These are phyloP conservation scores for Venturia oleaginea DNA, from an alignment of 2,329 filamentous ascomycete species.

Conservation along the genomic window DNA sequence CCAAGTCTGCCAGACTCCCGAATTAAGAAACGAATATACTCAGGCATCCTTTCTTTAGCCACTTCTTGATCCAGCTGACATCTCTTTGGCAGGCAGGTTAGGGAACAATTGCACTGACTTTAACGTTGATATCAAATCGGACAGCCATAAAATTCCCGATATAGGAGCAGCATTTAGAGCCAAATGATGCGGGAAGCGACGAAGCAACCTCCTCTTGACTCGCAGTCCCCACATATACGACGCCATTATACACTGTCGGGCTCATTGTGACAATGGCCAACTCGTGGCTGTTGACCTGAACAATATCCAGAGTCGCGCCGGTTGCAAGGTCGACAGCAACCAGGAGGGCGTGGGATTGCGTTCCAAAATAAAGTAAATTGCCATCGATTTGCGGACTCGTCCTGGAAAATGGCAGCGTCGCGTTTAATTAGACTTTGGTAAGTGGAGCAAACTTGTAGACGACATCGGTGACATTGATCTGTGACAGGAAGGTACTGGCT, in stretches of 20 bases:
- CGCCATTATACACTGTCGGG: slow-evolving; percentile 23
- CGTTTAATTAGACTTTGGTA: neutral
- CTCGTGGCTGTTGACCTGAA: slow-evolving; percentile 21
- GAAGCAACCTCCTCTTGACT: slow-evolving; percentile 18
- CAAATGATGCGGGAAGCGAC: slow-evolving; percentile 20
- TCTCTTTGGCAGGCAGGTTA: too few species aligned
- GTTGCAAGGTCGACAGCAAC: slow-evolving; percentile 21
- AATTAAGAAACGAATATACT: too few species aligned
- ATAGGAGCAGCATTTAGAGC: slow-evolving; percentile 25
- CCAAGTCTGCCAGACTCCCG: too few species aligned
- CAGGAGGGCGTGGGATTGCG: slow-evolving; percentile 21
- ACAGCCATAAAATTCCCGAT: slow-evolving; percentile 19
- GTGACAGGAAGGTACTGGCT: too few species aligned
- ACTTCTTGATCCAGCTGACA: too few species aligned
- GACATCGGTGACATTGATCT: slow-evolving; percentile 23
- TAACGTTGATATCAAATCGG: slow-evolving; percentile 14
- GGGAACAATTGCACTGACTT: too few species aligned
- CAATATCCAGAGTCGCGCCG: slow-evolving; percentile 18
- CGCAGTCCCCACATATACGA: slow-evolving; percentile 23
- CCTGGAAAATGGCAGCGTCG: slow-evolving; percentile 9
- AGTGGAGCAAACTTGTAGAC: slow-evolving; percentile 14
- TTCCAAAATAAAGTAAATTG: slow-evolving; percentile 25
- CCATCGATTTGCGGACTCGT: slow-evolving; percentile 17
- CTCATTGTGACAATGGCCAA: slow-evolving; percentile 23
- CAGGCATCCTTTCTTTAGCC: too few species aligned